Evolutionary conservation across 176 grass and related monocot genomes (phyloP), one percentile per base, ranked within the genome.

Genomic region (Thinopyrum elongatum): DNA sequence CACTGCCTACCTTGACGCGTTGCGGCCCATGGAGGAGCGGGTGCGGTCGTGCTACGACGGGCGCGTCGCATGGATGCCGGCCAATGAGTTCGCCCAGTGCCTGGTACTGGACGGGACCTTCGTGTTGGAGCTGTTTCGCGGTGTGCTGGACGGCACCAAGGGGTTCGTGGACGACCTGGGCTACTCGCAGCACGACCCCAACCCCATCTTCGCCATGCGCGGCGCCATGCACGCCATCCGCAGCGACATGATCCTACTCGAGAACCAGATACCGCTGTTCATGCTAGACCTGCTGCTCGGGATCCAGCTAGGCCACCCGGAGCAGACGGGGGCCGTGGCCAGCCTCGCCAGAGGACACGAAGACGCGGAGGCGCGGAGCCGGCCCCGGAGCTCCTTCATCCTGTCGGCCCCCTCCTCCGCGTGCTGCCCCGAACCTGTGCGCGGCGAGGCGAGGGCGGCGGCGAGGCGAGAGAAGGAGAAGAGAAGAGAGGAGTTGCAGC

Each of bases 201-300:
- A 3, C 30, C 30, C 97, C 5, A 51, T 99, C 12, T 99, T 99
- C 82, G 92, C 97, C 31, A 87, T 96, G 88, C 86, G 94, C 55
- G 86, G 94, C 27, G 87, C 87, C 15, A 94, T 96, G 88, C 92
- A 96, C 86, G 34, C 90, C 31, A 84, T 96, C 41, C 92, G 91
- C 70, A 87, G 82, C 38, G 97, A 99, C 82, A 99, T 99, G 97
- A 96, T 99, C 83, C 93, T 95, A 88, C 85, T 99, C 15, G 97
- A 99, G 94, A 99, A 99, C 83, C 97, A 99, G 86, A 72, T 99
- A n/a, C 97, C 97, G 1, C 91, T 96, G 10, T 99, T 99, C 80
- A 81, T 96, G 75, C 87, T 99, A 28, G 97, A 96, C 53, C 87
- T 87, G 28, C 80, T 96, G 14, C 84, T 94, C 22, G 86, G 88